These are phyloP conservation scores for Metarhizium anisopliae DNA, from an alignment of 2,329 filamentous ascomycete genomes.

Conservation along the genomic window DNA sequence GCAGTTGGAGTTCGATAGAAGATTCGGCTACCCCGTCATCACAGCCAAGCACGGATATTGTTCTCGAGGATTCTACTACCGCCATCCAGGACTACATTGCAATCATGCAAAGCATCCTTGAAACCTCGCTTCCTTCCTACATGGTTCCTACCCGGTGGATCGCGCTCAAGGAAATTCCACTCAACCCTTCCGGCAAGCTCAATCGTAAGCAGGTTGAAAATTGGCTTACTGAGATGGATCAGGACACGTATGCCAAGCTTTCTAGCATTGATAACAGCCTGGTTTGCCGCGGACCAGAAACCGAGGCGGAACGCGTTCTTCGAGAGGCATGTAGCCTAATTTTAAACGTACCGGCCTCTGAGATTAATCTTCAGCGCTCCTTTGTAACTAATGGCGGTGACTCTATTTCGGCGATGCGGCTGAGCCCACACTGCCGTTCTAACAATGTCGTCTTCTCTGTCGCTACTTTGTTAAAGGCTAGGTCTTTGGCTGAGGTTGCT, in stretches of 20 bases:
- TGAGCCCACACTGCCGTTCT: constrained; percentile 27
- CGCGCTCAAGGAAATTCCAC: constrained; percentile 8
- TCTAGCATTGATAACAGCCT: not conserved
- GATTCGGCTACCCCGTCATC: not conserved
- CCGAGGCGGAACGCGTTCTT: constrained; percentile 4
- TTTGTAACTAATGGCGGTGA: constrained; percentile 34
- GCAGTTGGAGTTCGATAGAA: not conserved
- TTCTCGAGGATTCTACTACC: not conserved
- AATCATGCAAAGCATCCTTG: constrained; percentile 6
- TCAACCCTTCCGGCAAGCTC: constrained; percentile 10
- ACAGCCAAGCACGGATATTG: not conserved
- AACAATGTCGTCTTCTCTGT: constrained; percentile 21
- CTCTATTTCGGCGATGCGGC: constrained; percentile 33
- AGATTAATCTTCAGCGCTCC: constrained; percentile 20
- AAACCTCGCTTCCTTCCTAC: constrained; percentile 8
- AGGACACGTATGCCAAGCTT: not conserved
- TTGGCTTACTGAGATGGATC: not conserved
- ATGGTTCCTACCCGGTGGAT: constrained; percentile 13
- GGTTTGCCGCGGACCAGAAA: not conserved
- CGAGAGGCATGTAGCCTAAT: constrained; percentile 29
- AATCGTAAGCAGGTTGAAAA: constrained; percentile 7
- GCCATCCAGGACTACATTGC: not conserved
- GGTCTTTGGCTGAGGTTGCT: constrained; percentile 1
- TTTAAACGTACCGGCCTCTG: constrained; percentile 23
- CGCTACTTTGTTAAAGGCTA: not conserved